These are phyloP conservation scores for Prosopis cineraria DNA, from an alignment of 306 rosid genomes.

Conservation along the genomic window DNA sequence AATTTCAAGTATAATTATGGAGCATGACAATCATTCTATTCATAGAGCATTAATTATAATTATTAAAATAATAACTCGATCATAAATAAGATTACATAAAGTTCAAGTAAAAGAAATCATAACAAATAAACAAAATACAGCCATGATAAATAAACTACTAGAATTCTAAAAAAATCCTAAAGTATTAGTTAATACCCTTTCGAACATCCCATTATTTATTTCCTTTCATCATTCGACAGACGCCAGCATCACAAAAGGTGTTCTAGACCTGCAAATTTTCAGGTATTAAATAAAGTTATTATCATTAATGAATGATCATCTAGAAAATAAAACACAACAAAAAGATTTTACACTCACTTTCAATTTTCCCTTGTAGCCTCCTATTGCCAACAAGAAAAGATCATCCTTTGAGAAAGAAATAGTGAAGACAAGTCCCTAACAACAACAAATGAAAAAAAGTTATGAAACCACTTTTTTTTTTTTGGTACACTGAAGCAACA, in stretches of 20 bases:
- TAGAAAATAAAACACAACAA: neutral
- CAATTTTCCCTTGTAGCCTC: conserved; percentile 82
- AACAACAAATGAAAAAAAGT: conserved; percentile 30
- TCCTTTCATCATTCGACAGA: neutral
- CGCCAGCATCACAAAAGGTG: neutral
- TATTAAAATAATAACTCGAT: no score
- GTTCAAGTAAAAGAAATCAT: neutral
- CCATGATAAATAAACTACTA: neutral
- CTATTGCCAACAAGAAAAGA: conserved; percentile 84
- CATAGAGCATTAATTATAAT: no score
- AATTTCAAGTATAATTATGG: no score
- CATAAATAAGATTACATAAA: no score
- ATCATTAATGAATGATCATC: neutral
- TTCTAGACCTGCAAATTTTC: neutral
- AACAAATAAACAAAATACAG: neutral
- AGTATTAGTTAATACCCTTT: neutral
- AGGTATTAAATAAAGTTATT: neutral
- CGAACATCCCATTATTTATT: neutral
- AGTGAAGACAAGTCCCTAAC: conserved; percentile 86
- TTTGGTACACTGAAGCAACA: no score
- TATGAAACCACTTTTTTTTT: no score
- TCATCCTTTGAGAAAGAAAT: conserved; percentile 74
- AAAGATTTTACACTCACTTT: conserved; percentile 57
- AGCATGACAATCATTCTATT: no score
- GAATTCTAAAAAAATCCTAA: neutral